A percentile compares a stretch with the other conserved stretches of the same genome.
phyloP scores from a whole-genome alignment of 768 basidiomycete species.

The Leccinum variicolor region DNA sequence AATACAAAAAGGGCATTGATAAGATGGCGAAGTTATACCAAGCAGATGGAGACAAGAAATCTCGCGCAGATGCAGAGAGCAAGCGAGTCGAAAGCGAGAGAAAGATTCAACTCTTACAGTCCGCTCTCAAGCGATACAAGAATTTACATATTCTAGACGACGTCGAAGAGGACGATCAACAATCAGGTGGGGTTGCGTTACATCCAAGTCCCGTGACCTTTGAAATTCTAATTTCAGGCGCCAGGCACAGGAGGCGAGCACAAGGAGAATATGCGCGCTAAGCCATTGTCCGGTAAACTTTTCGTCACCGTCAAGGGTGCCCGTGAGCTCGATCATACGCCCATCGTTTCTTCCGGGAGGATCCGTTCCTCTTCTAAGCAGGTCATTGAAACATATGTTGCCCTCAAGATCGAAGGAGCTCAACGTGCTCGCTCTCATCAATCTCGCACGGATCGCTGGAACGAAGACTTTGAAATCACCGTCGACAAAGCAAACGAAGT shows the following conservation, averaged over 20 bases:
- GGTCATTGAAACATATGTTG: conserved; percentile 79
- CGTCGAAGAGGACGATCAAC: conserved; percentile 82
- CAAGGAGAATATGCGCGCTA: conserved; percentile 90
- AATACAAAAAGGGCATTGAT: conserved; percentile 97
- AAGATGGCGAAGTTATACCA: conserved; percentile 98
- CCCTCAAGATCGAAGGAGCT: conserved; percentile 94
- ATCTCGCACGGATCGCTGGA: conserved; percentile 94
- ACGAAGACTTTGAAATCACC: conserved; percentile 93
- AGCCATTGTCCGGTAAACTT: conserved; percentile 90
- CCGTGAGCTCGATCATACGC: conserved; percentile 93
- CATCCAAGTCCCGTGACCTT: not conserved
- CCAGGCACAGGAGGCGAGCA: conserved; percentile 75
- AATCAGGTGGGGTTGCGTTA: conserved; percentile 38
- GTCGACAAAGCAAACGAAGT: conserved; percentile 99
- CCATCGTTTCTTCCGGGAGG: conserved; percentile 56
- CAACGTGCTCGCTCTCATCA: conserved; percentile 90
- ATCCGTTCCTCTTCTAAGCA: conserved; percentile 79
- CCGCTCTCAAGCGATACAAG: conserved; percentile 94
- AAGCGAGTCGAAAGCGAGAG: conserved; percentile 94
- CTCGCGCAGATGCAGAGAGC: conserved; percentile 87
- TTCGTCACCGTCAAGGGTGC: conserved; percentile 86
- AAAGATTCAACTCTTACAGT: conserved; percentile 90
- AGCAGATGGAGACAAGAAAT: conserved; percentile 96
- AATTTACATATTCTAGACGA: conserved; percentile 92
- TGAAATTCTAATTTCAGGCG: conserved; percentile 25